Percentiles rank a stretch among this genome's conserved stretches.
Evolutionary conservation across 2,329 filamentous ascomycete species (phyloP).

Genomic region (Colletotrichum shisoi): DNA sequence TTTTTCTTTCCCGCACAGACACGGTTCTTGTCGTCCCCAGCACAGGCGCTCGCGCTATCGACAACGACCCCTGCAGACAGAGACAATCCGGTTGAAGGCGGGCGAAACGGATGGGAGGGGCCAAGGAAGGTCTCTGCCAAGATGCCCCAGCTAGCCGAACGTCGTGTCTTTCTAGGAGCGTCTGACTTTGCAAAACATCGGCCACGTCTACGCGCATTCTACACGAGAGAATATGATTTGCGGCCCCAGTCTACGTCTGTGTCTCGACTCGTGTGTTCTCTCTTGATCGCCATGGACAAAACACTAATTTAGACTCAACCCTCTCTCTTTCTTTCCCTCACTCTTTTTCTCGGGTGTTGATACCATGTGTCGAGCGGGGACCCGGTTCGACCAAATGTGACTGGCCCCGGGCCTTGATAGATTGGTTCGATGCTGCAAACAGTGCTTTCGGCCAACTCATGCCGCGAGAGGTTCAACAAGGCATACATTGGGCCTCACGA

Average conservation of each 20-base stretch:
- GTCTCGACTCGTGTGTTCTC: conserved; percentile 24
- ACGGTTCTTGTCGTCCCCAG: conserved; percentile 35
- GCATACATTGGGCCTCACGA: conserved; percentile 5
- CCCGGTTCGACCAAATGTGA: neutral
- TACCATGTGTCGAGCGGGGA: neutral
- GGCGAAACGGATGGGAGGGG: conserved; percentile 36
- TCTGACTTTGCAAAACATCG: conserved; percentile 26
- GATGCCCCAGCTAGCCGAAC: conserved; percentile 24
- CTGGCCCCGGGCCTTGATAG: neutral
- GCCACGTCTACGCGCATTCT: conserved; percentile 22
- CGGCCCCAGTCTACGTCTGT: neutral
- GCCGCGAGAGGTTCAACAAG: neutral
- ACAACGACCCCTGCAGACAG: conserved; percentile 22
- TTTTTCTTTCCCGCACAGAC: conserved; percentile 29
- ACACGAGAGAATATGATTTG: conserved; percentile 14
- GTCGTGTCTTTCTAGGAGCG: conserved; percentile 22
- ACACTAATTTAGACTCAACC: conserved; percentile 25
- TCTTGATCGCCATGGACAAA: conserved; percentile 18
- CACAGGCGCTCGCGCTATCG: conserved; percentile 33
- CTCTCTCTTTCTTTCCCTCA: neutral
- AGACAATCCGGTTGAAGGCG: conserved; percentile 31
- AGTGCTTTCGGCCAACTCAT: neutral
- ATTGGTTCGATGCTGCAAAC: neutral
- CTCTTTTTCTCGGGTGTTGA: neutral
- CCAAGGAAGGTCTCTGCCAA: conserved; percentile 30